Conservation (phyloP, 352 stramenopile species). For the Phytophthora sojae region DNA sequence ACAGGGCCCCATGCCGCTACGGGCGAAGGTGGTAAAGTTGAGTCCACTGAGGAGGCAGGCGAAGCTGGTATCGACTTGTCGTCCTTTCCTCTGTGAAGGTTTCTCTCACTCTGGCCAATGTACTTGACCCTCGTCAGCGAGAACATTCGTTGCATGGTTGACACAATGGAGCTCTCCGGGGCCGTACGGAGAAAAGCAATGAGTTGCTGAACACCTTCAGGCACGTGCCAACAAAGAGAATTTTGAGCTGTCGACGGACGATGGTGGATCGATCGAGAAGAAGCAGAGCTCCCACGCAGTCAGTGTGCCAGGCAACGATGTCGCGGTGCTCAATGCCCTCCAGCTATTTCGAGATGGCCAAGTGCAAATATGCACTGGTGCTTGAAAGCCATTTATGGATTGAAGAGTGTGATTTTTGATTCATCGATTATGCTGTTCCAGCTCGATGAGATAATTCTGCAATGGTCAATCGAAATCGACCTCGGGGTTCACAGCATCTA, state of each 20-base stretch:
- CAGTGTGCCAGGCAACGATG: neutral
- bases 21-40: slow-evolving; percentile 21
- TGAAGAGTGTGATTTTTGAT: neutral
- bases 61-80: slow-evolving; percentile 7
- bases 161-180: neutral
- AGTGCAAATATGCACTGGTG: neutral
- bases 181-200: neutral
- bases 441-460: neutral
- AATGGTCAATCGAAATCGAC: slow-evolving; percentile 55
- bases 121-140: slow-evolving; percentile 30
- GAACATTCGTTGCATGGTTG: slow-evolving; percentile 40
- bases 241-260: slow-evolving; percentile 10
- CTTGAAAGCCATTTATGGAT: slow-evolving; percentile 20
- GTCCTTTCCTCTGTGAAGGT: slow-evolving; percentile 25
- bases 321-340: neutral
- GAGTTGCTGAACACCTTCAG: slow-evolving; percentile 14
- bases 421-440: neutral
- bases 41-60: slow-evolving; percentile 2
- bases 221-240: slow-evolving; percentile 5
- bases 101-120: slow-evolving; percentile 23
- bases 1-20: slow-evolving; percentile 23
- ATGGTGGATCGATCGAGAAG: neutral
- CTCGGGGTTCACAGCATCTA: slow-evolving; percentile 78
- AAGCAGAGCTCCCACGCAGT: slow-evolving; percentile 1
- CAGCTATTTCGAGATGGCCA: slow-evolving; percentile 3